Percentiles rank a stretch among this genome's conserved stretches.
phyloP scores from a whole-genome alignment of 495 filamentous ascomycete genomes.

The Penicillium taxi region DNA sequence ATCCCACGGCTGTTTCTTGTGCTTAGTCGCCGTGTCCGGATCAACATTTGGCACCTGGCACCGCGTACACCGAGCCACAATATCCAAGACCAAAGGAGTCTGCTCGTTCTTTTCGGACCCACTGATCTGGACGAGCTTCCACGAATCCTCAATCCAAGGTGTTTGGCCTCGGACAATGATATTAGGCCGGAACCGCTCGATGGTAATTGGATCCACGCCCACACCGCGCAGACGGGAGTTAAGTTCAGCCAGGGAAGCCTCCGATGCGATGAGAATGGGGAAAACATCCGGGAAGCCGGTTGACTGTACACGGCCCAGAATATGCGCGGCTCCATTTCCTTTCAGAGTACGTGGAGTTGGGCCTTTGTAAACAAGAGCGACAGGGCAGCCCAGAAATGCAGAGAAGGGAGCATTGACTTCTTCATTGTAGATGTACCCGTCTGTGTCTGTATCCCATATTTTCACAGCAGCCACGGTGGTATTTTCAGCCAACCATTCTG shows the following conservation, averaged over 20 bases:
- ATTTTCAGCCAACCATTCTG: conserved; percentile 26
- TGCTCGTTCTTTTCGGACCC: background rate
- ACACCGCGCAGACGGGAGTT: conserved; percentile 19
- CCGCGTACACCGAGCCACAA: conserved; percentile 65
- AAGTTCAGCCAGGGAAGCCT: conserved; percentile 38
- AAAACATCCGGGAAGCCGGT: conserved; percentile 37
- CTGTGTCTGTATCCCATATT: conserved; percentile 37
- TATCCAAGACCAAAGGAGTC: conserved; percentile 36
- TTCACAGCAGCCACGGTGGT: conserved; percentile 24
- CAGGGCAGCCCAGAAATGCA: conserved; percentile 24
- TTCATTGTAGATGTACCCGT: conserved; percentile 31
- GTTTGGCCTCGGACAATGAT: conserved; percentile 59
- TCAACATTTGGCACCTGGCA: conserved; percentile 85
- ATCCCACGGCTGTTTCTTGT: conserved; percentile 66
- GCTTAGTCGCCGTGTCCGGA: conserved; percentile 58
- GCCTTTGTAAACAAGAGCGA: conserved; percentile 37
- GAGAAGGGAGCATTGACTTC: conserved; percentile 30
- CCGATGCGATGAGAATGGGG: conserved; percentile 45
- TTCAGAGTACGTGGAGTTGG: conserved; percentile 33
- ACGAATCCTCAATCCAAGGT: conserved; percentile 70
- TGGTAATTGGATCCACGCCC: conserved; percentile 26
- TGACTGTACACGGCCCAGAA: conserved; percentile 32
- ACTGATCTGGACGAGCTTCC: conserved; percentile 63
- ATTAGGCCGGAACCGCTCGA: conserved; percentile 74
- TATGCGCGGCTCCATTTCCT: conserved; percentile 29